Percentiles rank a stretch among this genome's conserved stretches.
Conservation (phyloP, 768 basidiomycete species). For the Scleroderma citrinum region DNA sequence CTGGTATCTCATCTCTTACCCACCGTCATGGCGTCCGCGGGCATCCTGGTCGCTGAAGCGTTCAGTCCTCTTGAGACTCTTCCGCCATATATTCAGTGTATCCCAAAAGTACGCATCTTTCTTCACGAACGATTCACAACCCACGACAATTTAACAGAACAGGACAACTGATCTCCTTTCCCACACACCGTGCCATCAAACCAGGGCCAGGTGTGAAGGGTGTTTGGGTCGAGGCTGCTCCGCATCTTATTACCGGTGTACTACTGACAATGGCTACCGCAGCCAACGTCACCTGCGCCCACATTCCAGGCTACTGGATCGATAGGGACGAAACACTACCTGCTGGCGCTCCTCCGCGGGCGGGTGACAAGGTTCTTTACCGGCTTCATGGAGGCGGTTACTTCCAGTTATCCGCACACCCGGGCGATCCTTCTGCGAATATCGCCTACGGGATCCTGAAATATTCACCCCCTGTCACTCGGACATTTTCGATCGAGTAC, state of each 20-base stretch:
- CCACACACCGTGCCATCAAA: slow-evolving; percentile 15
- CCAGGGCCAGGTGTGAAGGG: slow-evolving; percentile 20
- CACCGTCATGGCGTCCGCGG: slow-evolving; percentile 20
- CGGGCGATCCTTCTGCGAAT: slow-evolving; percentile 18
- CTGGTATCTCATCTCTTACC: slow-evolving; percentile 17
- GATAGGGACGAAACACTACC: slow-evolving; percentile 15
- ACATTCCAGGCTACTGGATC: slow-evolving; percentile 34
- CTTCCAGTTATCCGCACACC: slow-evolving; percentile 23
- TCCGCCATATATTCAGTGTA: slow-evolving; percentile 13
- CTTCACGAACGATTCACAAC: neutral
- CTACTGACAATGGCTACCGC: slow-evolving; percentile 22
- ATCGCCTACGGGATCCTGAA: slow-evolving; percentile 16
- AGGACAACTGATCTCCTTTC: slow-evolving; percentile 13
- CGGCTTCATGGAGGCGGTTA: slow-evolving; percentile 29
- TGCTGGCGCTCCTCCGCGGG: slow-evolving; percentile 15
- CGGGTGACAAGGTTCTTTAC: slow-evolving; percentile 30
- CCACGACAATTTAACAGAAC: slow-evolving; percentile 7
- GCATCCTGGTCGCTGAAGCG: slow-evolving; percentile 19
- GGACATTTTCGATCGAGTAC: slow-evolving; percentile 42
- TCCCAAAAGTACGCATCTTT: slow-evolving; percentile 15
- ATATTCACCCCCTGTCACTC: slow-evolving; percentile 12
- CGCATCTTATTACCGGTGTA: slow-evolving; percentile 28
- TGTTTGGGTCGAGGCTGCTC: slow-evolving; percentile 31
- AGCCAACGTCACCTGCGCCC: slow-evolving; percentile 22
- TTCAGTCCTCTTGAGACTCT: slow-evolving; percentile 13